Evolutionary conservation across 345 rosid species (phyloP).

Genomic region (Ailanthus altissimus): DNA sequence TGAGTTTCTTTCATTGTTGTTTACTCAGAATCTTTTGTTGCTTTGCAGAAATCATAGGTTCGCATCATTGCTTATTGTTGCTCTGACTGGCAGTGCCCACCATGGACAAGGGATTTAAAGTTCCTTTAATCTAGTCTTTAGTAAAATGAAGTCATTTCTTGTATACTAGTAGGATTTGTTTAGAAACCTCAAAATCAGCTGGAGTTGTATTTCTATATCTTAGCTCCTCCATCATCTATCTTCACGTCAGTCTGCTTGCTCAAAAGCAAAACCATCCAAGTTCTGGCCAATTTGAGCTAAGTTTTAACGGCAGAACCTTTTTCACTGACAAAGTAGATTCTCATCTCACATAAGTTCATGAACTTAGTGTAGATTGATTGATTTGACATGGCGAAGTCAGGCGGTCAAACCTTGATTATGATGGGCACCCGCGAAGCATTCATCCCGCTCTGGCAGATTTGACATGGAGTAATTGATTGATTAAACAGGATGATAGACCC

Average conservation of each 20-base stretch:
- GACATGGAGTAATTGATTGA: background rate
- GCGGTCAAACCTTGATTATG: background rate
- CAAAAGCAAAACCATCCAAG: background rate
- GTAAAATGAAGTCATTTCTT: background rate
- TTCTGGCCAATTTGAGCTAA: background rate
- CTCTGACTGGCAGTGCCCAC: background rate
- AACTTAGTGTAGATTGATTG: background rate
- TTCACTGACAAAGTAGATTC: background rate
- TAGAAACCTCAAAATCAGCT: background rate
- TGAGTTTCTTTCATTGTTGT: background rate
- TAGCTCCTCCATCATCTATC: background rate
- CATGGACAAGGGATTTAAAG: background rate
- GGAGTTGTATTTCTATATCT: background rate
- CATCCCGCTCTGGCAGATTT: background rate
- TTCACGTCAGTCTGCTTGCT: background rate
- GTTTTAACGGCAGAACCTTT: background rate
- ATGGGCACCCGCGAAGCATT: background rate
- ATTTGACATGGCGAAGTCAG: background rate
- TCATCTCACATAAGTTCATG: background rate
- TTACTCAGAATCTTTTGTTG: background rate
- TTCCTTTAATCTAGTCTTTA: background rate
- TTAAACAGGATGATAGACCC: background rate
- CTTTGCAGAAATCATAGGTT: background rate
- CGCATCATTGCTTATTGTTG: constrained; percentile 3
- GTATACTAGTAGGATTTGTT: background rate